Base-by-base conservation (phyloP, 2,329 filamentous ascomycete species). In the Colletotrichum destructivum region DNA sequence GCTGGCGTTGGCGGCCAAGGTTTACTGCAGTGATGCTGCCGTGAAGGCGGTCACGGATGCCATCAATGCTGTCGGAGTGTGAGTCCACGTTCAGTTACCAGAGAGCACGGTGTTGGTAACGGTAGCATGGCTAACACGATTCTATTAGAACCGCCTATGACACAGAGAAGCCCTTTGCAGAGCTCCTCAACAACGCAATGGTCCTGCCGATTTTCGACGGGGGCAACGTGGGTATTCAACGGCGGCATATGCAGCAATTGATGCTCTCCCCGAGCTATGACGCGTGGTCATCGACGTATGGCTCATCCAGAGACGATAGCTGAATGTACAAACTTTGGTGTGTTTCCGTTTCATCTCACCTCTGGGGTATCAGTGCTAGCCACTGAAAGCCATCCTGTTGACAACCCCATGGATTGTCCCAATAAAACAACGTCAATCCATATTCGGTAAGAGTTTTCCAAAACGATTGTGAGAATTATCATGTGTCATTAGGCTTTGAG, bases 1-100 rank as follows among this genome's bases (percentile, higher is more conserved):
- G 75, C 71, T 86, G 56, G 84, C 84, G 7, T 77, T 87, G 5
- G 82, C 85, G 31, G 84, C 86, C 4, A 89, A 89, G 78, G 81
- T 89, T 0, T 88, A 82, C 71, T 85, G 84, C 61, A 86, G 84
- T 3, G 87, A 89, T 67, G 79, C 81, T 31, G 83, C 85, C 0
- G 85, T 88, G 1, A 84, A 86, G 74, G 83, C 81, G 11, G 82
- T 85, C 8, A 79, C 82, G 62, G 86, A 88, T 72, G 84, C 83
- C 5, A 88, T 89, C 73, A 84, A 84, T 69, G 83, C 83, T 12
- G 85, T 89, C 18, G 88, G 88, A 49, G 82, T 89, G 84, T 81
- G 69, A 79, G 79, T 77, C 46, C 7, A 42, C n/a, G 8, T 4
- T 42, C 21, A 12, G 5, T 13, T 23, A 3, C 3, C 11, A 12